These are phyloP conservation scores for Zasmidium cellare DNA, from an alignment of 2,329 filamentous ascomycete species.

Conservation along the genomic window DNA sequence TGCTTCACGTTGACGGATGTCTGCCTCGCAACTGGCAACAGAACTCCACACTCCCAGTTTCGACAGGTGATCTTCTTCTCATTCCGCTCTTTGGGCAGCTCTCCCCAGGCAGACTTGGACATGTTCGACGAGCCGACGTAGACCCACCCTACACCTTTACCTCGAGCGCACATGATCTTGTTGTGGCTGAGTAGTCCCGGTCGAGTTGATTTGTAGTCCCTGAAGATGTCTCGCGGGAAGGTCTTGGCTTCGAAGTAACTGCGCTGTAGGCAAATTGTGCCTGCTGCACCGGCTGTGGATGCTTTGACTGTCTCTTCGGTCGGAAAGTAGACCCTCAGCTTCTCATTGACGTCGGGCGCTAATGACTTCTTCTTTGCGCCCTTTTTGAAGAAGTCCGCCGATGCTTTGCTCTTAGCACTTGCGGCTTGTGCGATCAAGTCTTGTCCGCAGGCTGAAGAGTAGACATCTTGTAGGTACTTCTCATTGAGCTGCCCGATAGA, in stretches of 20 bases:
- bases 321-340: constrained; percentile 78
- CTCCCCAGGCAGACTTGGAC: constrained; percentile 92
- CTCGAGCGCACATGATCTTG: constrained; percentile 56
- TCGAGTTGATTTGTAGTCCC: constrained; percentile 73
- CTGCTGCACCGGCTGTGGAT: constrained; percentile 54
- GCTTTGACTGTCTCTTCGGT: constrained; percentile 60
- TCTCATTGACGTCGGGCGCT: constrained; percentile 36
- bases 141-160: constrained; percentile 59
- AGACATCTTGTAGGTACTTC: constrained; percentile 62
- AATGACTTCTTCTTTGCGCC: constrained; percentile 4
- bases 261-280: constrained; percentile 77
- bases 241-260: constrained; percentile 67
- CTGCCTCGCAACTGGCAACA: constrained; percentile 39
- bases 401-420: constrained; percentile 21
- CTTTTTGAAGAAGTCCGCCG: constrained; percentile 26
- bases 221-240: constrained; percentile 72
- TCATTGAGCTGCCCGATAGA: constrained; percentile 77
- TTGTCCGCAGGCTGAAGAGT: constrained; percentile 57
- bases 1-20: neutral
- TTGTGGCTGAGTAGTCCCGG: constrained; percentile 80
- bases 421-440: constrained; percentile 25
- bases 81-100: constrained; percentile 69
- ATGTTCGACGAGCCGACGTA: constrained; percentile 92
- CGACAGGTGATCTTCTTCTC: constrained; percentile 74
- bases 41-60: constrained; percentile 95